phyloP scores from a whole-genome alignment of 805 yeast species.

The Yarrowia bubula region DNA sequence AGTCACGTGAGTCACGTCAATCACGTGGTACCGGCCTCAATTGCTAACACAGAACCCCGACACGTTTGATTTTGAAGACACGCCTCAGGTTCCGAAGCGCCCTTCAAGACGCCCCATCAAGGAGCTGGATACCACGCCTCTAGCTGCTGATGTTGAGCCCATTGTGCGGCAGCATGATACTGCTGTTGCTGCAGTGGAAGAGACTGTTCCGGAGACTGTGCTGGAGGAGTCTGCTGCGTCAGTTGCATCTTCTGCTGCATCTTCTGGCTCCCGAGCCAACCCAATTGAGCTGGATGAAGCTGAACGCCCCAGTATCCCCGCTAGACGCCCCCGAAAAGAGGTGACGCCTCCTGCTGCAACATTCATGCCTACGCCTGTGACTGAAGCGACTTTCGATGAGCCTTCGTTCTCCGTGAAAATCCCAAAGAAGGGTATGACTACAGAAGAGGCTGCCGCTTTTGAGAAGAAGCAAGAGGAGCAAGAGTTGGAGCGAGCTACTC shows the following conservation, averaged over 20 bases:
- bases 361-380: conserved; percentile 4
- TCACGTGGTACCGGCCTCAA: background rate
- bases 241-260: background rate
- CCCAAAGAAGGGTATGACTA: background rate
- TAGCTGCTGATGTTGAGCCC: background rate
- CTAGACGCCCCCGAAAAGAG: background rate
- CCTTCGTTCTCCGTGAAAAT: background rate
- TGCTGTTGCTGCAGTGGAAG: background rate
- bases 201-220: background rate
- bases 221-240: background rate
- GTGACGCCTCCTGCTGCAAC: background rate
- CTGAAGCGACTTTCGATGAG: background rate
- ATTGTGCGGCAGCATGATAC: background rate
- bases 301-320: background rate
- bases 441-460: background rate
- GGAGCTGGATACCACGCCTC: background rate
- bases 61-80: conserved; percentile 12
- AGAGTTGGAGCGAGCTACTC: background rate
- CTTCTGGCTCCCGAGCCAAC: background rate
- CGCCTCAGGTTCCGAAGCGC: background rate
- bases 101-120: background rate
- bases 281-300: background rate
- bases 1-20: background rate
- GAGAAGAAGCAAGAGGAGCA: background rate
- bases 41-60: background rate